Evolutionary conservation across 495 filamentous ascomycete species (phyloP), one percentile per base, ranked within the genome.

Genomic region (Penicillium antarcticum): DNA sequence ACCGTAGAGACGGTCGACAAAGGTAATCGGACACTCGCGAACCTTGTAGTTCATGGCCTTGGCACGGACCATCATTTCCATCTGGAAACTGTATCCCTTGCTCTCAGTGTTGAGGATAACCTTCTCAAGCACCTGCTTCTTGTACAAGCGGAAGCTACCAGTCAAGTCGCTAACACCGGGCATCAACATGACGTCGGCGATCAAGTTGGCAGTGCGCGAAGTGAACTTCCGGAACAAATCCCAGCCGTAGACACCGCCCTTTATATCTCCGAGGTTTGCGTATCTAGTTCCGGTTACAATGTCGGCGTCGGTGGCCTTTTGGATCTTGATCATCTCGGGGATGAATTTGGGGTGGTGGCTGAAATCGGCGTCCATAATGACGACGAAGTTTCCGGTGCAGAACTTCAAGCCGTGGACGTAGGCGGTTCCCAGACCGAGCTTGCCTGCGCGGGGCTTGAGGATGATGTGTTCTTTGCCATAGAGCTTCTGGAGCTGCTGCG

Each of bases 341-440:
- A 97, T 89, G 79, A 95, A 97, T 75, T 95, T 95, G 63, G 91
- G 91, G 74, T 98, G 94, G 77, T 98, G 95, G 64, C 83, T 88
- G 83, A 98, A 98, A 72, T 98, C 94, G 70, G 94, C 94, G 76
- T 98, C 94, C 94, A 98, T 97, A 79, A 98, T 98, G 77, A 98
- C 89, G 51, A 98, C 87, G 69, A 82, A 97, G 78, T 91, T 96
- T 55, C 94, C 94, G 18, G 84, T 89, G 32, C 77, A 86, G 65
- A 84, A 96, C 63, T 92, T 78, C 45, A 97, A 78, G 35, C 94
- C 94, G 68, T 98, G 92, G 37, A 97, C 88, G 75, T 98, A 98
- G 9, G 95, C 94, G 2, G 94, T 97, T 48, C 94, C 94, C 21
- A 98, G 84, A 14, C 95, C 95, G 35, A 98, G 87, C 76, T 98